Conservation (phyloP, 345 rosid species). For the Ceriops decandra region DNA sequence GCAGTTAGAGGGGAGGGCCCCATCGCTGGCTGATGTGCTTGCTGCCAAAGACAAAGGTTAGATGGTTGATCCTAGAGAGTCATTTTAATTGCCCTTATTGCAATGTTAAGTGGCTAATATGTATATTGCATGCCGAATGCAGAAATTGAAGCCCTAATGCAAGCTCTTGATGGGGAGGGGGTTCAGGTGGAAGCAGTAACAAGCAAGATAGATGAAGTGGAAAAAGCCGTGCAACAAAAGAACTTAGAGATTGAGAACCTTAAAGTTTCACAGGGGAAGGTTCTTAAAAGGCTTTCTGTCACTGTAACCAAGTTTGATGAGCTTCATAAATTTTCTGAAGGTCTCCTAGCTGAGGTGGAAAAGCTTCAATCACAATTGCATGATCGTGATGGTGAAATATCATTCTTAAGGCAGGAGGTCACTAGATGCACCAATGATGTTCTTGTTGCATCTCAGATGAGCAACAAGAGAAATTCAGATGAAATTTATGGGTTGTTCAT, state of each 20-base stretch:
- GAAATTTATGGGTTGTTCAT: conserved; percentile 51
- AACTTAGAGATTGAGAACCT: conserved; percentile 62
- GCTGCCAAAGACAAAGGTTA: conserved; percentile 86
- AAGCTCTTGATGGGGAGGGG: conserved; percentile 98
- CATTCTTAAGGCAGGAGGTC: conserved; percentile 96
- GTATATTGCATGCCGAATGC: conserved; percentile 17
- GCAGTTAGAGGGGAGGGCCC: conserved; percentile 55
- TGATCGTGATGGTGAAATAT: conserved; percentile 85
- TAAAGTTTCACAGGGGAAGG: conserved; percentile 78
- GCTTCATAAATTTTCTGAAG: conserved; percentile 84
- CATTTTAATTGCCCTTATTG: conserved; percentile 4
- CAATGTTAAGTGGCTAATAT: conserved; percentile 4
- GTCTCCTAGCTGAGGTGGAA: conserved; percentile 78
- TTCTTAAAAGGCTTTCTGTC: conserved; percentile 70
- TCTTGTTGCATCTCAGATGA: conserved; percentile 67
- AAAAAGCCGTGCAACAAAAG: conserved; percentile 57
- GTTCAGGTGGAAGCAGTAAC: conserved; percentile 76
- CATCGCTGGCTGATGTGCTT: conserved; percentile 44
- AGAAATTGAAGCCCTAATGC: conserved; percentile 93
- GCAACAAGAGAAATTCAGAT: conserved; percentile 48
- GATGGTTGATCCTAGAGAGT: conserved; percentile 15
- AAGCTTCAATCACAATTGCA: conserved; percentile 78
- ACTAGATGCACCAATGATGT: conserved; percentile 88
- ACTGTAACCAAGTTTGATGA: conserved; percentile 89
- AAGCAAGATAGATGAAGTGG: conserved; percentile 54